Conservation (phyloP, 2,329 filamentous ascomycete genomes). For the Fusarium longipes region DNA sequence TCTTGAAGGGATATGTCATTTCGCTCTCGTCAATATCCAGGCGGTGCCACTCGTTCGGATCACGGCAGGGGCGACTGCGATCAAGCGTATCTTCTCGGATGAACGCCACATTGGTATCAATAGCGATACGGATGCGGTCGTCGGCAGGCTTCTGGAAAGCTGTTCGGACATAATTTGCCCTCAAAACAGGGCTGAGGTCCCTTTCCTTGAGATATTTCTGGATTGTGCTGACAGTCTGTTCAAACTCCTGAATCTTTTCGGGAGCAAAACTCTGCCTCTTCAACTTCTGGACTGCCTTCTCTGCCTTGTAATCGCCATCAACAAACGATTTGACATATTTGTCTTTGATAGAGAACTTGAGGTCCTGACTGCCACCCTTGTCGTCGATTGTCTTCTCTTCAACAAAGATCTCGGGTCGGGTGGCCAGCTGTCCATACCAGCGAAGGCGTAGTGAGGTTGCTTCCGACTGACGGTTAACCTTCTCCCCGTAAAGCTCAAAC, state of each 20-base stretch:
- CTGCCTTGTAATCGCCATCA: constrained; percentile 87
- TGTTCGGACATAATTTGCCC: constrained; percentile 92
- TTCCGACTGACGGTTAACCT: constrained; percentile 79
- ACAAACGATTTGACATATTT: constrained; percentile 93
- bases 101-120: constrained; percentile 92
- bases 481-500: constrained; percentile 87
- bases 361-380: constrained; percentile 81
- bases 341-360: constrained; percentile 86
- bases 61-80: constrained; percentile 83
- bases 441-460: constrained; percentile 86
- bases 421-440: constrained; percentile 88
- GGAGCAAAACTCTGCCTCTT: constrained; percentile 77
- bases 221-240: constrained; percentile 78
- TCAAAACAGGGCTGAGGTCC: constrained; percentile 83
- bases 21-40: constrained; percentile 84
- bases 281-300: constrained; percentile 90
- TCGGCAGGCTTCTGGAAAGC: constrained; percentile 97
- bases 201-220: constrained; percentile 83
- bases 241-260: constrained; percentile 75
- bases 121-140: constrained; percentile 87
- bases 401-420: constrained; percentile 82
- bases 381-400: constrained; percentile 90
- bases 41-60: constrained; percentile 90
- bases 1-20: constrained; percentile 88
- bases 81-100: constrained; percentile 85